A percentile compares a stretch with the other conserved stretches of the same genome.
Evolutionary conservation across 768 basidiomycete genomes (phyloP).

Genomic region (Lanmaoa rubissima): DNA sequence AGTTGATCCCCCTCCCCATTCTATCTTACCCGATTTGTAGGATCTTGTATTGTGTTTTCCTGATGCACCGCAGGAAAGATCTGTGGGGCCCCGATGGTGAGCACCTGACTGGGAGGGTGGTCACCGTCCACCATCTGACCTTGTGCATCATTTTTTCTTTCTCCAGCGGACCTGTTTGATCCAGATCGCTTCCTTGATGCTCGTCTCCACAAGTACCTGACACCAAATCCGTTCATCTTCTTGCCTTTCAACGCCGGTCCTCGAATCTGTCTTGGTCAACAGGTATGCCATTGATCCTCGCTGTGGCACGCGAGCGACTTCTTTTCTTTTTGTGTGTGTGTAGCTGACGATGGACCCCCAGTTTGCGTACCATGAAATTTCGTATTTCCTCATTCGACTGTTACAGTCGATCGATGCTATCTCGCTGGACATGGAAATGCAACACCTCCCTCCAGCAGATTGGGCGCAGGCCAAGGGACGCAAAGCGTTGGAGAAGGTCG

Average conservation of each 20-base stretch:
- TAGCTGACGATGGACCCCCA: constrained; percentile 15
- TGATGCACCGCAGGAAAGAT: constrained; percentile 40
- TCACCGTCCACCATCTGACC: neutral
- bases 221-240: constrained; percentile 65
- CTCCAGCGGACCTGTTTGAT: constrained; percentile 44
- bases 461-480: constrained; percentile 36
- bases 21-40: constrained; percentile 4
- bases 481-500: constrained; percentile 41
- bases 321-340: neutral
- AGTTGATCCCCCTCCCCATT: neutral
- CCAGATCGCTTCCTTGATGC: constrained; percentile 66
- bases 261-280: constrained; percentile 58
- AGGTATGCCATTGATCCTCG: constrained; percentile 20
- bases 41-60: constrained; percentile 23
- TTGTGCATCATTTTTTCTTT: neutral
- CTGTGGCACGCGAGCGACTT: neutral
- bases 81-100: constrained; percentile 39
- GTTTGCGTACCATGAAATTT: constrained; percentile 57
- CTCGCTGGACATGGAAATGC: constrained; percentile 37
- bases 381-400: constrained; percentile 52
- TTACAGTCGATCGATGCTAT: constrained; percentile 48
- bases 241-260: constrained; percentile 69
- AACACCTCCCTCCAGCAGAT: constrained; percentile 32
- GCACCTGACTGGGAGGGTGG: neutral
- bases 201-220: constrained; percentile 50